These are phyloP conservation scores for Saccharomyces hybrid DNA, from an alignment of 1,139 yeast genomes.

Conservation along the genomic window DNA sequence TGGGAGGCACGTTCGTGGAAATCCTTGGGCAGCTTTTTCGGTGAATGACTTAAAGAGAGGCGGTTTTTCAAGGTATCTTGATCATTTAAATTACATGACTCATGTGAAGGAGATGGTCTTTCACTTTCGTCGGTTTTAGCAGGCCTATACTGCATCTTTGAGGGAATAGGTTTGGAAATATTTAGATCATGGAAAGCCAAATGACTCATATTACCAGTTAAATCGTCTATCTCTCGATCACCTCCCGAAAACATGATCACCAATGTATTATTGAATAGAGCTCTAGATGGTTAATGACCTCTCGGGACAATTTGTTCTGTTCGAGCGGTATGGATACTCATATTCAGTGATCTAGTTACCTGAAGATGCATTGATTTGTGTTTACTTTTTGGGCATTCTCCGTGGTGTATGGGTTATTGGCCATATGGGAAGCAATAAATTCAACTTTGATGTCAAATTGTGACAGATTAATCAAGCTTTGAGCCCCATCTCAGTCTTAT, in stretches of 20 bases:
- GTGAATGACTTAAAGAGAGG: conserved; percentile 24
- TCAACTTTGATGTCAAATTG: too few species aligned
- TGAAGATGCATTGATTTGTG: neutral
- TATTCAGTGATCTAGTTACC: neutral
- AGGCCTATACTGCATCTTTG: neutral
- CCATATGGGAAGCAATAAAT: too few species aligned
- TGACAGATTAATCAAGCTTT: too few species aligned
- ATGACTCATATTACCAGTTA: conserved; percentile 31
- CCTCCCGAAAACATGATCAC: conserved; percentile 21
- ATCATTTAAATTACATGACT: neutral
- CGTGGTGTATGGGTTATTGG: neutral
- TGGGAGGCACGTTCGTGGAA: conserved; percentile 55
- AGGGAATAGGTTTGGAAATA: neutral
- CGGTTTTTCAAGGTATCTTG: neutral
- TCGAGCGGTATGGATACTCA: neutral
- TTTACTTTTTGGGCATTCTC: neutral
- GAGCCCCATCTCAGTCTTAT: too few species aligned
- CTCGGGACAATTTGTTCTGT: neutral
- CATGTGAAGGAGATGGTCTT: neutral
- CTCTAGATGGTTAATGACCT: neutral
- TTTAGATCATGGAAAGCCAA: conserved; percentile 23
- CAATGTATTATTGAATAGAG: neutral
- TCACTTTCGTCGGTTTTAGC: neutral
- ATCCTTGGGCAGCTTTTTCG: conserved; percentile 41
- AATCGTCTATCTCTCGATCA: conserved; percentile 28